Base-by-base conservation (phyloP, 768 basidiomycete genomes). In the Guyanaporus albipodus region DNA sequence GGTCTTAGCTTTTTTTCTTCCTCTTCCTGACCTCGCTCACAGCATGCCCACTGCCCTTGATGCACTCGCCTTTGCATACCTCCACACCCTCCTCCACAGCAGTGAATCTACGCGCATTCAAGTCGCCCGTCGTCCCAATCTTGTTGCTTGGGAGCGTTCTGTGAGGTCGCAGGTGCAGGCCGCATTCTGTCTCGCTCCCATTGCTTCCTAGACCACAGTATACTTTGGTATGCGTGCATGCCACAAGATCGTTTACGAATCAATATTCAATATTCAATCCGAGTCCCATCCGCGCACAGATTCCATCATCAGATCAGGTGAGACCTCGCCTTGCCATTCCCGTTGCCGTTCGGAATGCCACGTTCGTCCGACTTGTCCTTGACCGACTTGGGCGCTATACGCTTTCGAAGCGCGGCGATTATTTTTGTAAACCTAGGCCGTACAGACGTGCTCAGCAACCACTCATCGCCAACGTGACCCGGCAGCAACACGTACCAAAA, bases 31-130 rank as follows among this genome's bases (percentile, higher is more conserved):
- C 46, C 15, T 10, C 29, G 28, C n/a, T 39, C 14, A n/a, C 47
- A 92, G 89, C 39, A 71, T 73, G 21, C 85, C 90, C 18, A 92
- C 90, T 1, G 76, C 84, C 0, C 78, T 92, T 12, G 90, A 92
- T 59, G 89, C 90, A 3, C 78, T 91, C 35, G 71, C 78, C 6
- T 92, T 91, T 60, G 89, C 90, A 1, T 92, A 92, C 57, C 70
- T 92, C 11, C 82, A 90, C 62, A 73, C 71, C 44, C 73, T 89
- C 19, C 67, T 87, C 6, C 69, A 80, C 38, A 69, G 73, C 19
- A 60, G 38, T 32, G 68, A 58, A 17, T 42, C 42, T 8, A 67
- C 81, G 18, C 76, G 85, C 27, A 74, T 79, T 29, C 83, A 87
- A 58, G 80, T 90, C 23, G 75, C 79, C 11, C 78, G 80, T 40